Evolutionary conservation across 768 basidiomycete genomes (phyloP), one percentile per base, ranked within the genome.

Genomic region (Sarcodon aspratus): DNA sequence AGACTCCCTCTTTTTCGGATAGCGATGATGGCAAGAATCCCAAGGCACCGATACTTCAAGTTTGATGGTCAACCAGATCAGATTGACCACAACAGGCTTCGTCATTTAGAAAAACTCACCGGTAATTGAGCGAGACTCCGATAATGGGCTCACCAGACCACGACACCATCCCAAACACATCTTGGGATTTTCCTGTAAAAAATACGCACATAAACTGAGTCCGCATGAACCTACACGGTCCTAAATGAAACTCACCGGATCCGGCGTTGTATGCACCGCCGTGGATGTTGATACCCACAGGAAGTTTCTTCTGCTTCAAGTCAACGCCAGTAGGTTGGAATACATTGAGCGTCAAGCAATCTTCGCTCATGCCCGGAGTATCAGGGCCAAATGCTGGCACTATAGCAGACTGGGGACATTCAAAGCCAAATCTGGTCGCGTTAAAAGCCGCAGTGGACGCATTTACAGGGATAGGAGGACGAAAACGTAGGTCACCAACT

Each of bases 21-120:
- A 10, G 11, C 31, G 31, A 44, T 45, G 34, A 18, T 3, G 31
- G 42, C 17, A 44, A n/a, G n/a, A n/a, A n/a, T n/a, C n/a, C n/a
- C n/a, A n/a, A n/a, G n/a, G n/a, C n/a, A n/a, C n/a, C 36, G 36
- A 37, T 37, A 15, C 10, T 10, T 11, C 9, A 65, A 75, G 60
- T 55, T 78, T 78, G 78, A 63, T 85, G 82, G 49, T 73, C 74
- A 18, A 86, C 63, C n/a, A 83, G 83, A 17, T n/a, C n/a, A 82
- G 65, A 57, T 85, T 85, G 1, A 74, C 77, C 7, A 76, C 65
- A 1, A 72, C 73, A 3, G 71, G 77, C 4, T 62, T 66, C 44
- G 69, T 72, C 1, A 78, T 69, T 63, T 80, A 76, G 46, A 76
- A 71, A 5, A 70, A 75, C 7, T 40, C 21, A 50, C n/a, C 40